Evolutionary conservation across 2,329 filamentous ascomycete species (phyloP).

Genomic region (Pseudocercospora cruenta): DNA sequence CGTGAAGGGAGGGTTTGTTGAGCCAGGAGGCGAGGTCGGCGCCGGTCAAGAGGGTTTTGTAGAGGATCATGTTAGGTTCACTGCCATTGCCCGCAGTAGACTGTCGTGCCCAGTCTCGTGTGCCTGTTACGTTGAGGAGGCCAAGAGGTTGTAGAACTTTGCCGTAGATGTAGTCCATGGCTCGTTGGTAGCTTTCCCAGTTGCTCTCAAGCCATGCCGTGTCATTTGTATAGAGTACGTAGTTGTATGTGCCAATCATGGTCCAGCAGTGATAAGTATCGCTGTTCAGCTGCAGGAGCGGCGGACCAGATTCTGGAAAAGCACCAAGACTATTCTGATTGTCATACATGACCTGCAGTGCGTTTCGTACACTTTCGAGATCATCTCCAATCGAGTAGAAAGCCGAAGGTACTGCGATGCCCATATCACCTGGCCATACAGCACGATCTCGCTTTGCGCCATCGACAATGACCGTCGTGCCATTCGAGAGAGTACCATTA

Average conservation of each 20-base stretch:
- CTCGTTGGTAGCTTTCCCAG: constrained; percentile 50
- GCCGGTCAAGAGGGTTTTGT: constrained; percentile 56
- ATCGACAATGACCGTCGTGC: constrained; percentile 42
- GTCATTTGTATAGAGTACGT: constrained; percentile 47
- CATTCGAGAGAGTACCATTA: constrained; percentile 41
- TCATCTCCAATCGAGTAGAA: constrained; percentile 40
- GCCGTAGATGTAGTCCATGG: constrained; percentile 47
- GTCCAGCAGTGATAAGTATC: constrained; percentile 60
- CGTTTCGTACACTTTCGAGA: constrained; percentile 53
- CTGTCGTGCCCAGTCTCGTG: constrained; percentile 53
- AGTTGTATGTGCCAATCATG: constrained; percentile 51
- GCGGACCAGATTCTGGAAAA: constrained; percentile 46
- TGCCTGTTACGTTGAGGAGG: constrained; percentile 51
- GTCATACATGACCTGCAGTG: constrained; percentile 52
- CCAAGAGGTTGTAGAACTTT: constrained; percentile 47
- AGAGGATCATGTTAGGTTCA: constrained; percentile 52
- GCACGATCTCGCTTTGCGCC: constrained; percentile 46
- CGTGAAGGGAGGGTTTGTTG: constrained; percentile 46
- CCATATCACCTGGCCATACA: constrained; percentile 56
- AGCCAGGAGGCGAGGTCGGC: constrained; percentile 47
- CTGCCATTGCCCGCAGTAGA: constrained; percentile 56
- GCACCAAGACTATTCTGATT: constrained; percentile 44
- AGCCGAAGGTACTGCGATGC: constrained; percentile 51
- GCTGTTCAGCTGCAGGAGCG: constrained; percentile 41
- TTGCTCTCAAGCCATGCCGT: constrained; percentile 44